Evolutionary conservation across 371 early-diverging fungal species (phyloP).

Genomic region (Homolaphlyctis polyrhiza): DNA sequence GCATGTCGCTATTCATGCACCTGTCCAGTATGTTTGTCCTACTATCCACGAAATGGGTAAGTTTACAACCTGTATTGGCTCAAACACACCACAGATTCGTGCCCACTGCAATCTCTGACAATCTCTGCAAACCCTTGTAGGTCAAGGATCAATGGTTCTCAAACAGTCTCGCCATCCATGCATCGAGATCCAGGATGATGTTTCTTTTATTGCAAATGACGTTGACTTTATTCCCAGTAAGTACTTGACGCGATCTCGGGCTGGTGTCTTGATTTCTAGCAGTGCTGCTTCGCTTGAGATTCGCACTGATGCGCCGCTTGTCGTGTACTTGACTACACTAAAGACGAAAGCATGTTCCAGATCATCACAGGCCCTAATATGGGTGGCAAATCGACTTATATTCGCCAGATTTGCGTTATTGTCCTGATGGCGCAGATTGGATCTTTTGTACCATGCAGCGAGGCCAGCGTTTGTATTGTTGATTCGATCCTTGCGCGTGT

Average conservation of each 20-base stretch:
- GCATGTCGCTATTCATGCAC: constrained; percentile 77
- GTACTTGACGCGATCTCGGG: no score
- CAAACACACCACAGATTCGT: no score
- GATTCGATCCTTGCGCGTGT: constrained; percentile 94
- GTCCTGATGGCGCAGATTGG: constrained; percentile 97
- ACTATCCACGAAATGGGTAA: constrained; percentile 49
- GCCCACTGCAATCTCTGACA: no score
- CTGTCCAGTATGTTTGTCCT: constrained; percentile 80
- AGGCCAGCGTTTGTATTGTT: constrained; percentile 76
- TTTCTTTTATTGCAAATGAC: constrained; percentile 92
- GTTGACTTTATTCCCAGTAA: constrained; percentile 63
- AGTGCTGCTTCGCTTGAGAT: no score
- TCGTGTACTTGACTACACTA: no score
- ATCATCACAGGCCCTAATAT: constrained; percentile 82
- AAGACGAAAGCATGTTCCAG: constrained; percentile 31
- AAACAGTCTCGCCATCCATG: constrained; percentile 75
- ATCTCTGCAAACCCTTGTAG: no score
- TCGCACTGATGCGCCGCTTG: no score
- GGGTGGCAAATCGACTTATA: constrained; percentile 66
- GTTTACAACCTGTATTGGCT: constrained; percentile 53
- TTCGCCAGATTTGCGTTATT: constrained; percentile 77
- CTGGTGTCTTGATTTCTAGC: no score
- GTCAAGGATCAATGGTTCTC: not conserved
- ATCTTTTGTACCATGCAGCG: constrained; percentile 92
- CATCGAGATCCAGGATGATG: constrained; percentile 88